Evolutionary conservation across 75 land plant genomes (phyloP).

Genomic region (Pseudotsuga menziesii): DNA sequence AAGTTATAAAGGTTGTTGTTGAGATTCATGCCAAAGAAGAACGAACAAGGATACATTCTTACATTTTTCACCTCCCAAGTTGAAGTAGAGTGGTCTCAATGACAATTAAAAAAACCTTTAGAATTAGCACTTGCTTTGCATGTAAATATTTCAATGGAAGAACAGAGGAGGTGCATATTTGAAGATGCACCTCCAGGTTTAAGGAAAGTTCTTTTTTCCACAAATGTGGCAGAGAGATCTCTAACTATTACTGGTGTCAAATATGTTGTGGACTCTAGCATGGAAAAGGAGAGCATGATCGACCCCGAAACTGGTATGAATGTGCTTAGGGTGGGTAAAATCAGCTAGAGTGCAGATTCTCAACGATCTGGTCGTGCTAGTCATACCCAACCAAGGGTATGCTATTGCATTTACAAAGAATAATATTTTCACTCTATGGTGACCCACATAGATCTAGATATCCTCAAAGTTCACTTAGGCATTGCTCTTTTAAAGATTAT

Average conservation of each 20-base stretch:
- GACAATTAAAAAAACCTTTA: conserved; percentile 44
- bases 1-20: conserved; percentile 42
- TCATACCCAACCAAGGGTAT: too few species aligned
- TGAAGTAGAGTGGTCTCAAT: conserved; percentile 84
- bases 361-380: conserved; percentile 78
- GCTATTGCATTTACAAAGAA: conserved; percentile 66
- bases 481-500: conserved; percentile 65
- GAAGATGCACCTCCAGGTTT: too few species aligned
- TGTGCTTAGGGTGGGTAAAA: too few species aligned
- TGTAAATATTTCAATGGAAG: too few species aligned
- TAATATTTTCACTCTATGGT: too few species aligned
- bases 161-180: conserved; percentile 58
- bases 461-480: conserved; percentile 69
- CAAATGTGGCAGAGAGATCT: conserved; percentile 73
- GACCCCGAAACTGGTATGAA: conserved; percentile 66
- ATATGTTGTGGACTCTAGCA: conserved; percentile 75
- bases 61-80: too few species aligned
- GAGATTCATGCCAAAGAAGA: too few species aligned
- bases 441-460: conserved; percentile 71
- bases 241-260: conserved; percentile 76
- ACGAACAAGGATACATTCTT: too few species aligned
- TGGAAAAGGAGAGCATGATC: conserved; percentile 71
- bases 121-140: too few species aligned
- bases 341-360: too few species aligned
- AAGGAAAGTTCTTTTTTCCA: too few species aligned